Percentiles rank a stretch among this genome's conserved stretches.
phyloP scores from a whole-genome alignment of 2,329 filamentous ascomycete genomes.

The Ophiocordyceps camponoti-floridani region DNA sequence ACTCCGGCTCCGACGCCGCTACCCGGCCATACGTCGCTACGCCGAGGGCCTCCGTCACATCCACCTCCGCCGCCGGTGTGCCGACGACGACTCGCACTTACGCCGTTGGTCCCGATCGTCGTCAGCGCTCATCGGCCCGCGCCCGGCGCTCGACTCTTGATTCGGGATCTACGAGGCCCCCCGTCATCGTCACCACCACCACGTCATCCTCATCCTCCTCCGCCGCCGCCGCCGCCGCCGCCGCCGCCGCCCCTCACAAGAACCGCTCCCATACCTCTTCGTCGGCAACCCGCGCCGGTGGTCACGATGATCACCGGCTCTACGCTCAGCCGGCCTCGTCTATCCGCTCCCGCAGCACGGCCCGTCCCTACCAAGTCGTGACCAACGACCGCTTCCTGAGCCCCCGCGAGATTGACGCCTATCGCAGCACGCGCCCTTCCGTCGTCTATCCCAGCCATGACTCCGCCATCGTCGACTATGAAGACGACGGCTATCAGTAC shows the following conservation, averaged over 20 bases:
- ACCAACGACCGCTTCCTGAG: constrained; percentile 29
- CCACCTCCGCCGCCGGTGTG: constrained; percentile 13
- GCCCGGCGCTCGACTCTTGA: constrained; percentile 36
- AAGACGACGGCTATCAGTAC: constrained; percentile 43
- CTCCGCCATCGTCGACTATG: constrained; percentile 29
- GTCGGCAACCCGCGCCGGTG: constrained; percentile 17
- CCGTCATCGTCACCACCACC: constrained; percentile 38
- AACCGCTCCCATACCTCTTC: constrained; percentile 20
- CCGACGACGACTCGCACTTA: constrained; percentile 32
- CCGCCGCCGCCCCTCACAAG: constrained; percentile 14
- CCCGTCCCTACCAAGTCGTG: constrained; percentile 27
- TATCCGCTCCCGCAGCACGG: constrained; percentile 29
- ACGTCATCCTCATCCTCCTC: neutral
- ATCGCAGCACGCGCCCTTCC: constrained; percentile 27
- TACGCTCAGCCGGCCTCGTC: constrained; percentile 42
- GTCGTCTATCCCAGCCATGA: constrained; percentile 26
- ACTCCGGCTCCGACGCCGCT: constrained; percentile 26
- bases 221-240: neutral
- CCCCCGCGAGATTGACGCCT: constrained; percentile 22
- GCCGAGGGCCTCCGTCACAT: constrained; percentile 15
- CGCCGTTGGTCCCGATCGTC: constrained; percentile 33
- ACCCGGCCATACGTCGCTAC: constrained; percentile 15
- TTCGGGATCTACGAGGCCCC: constrained; percentile 23
- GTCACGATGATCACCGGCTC: constrained; percentile 32
- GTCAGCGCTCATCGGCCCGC: constrained; percentile 28